These are phyloP conservation scores for Limnanthes douglasii DNA, from an alignment of 345 rosid species.

Conservation along the genomic window DNA sequence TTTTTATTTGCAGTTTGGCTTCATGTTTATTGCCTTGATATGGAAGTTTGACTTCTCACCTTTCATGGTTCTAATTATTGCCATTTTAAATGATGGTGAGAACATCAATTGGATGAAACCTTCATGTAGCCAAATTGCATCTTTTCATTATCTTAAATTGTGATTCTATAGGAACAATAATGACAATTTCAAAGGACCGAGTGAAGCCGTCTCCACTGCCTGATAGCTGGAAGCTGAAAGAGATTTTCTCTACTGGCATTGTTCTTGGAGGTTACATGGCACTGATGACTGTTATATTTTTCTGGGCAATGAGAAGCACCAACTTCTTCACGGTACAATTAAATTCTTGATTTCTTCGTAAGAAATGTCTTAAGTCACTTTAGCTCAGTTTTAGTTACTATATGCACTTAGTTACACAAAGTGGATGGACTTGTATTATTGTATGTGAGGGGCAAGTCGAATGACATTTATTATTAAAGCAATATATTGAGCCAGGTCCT, in stretches of 20 bases:
- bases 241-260: slow-evolving; percentile 42
- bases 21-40: slow-evolving; percentile 73
- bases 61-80: slow-evolving; percentile 87
- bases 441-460: no score
- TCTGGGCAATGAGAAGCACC: slow-evolving; percentile 48
- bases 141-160: not conserved
- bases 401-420: no score
- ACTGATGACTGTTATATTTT: slow-evolving; percentile 55
- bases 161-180: slow-evolving; percentile 28
- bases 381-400: no score
- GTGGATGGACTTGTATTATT: no score
- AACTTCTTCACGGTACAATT: slow-evolving; percentile 36
- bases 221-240: slow-evolving; percentile 47
- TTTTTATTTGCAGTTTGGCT: slow-evolving; percentile 47
- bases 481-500: no score
- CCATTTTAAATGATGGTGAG: slow-evolving; percentile 81
- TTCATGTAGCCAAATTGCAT: no score
- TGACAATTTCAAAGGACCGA: slow-evolving; percentile 52
- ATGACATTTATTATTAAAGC: no score
- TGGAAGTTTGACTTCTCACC: slow-evolving; percentile 88
- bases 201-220: slow-evolving; percentile 53
- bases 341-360: no score
- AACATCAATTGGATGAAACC: slow-evolving; percentile 47
- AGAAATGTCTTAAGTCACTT: no score
- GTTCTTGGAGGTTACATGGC: slow-evolving; percentile 47